A percentile compares a stretch with the other conserved stretches of the same genome.
Conservation (phyloP, 495 filamentous ascomycete species). For the Annulohypoxylon bovei region DNA sequence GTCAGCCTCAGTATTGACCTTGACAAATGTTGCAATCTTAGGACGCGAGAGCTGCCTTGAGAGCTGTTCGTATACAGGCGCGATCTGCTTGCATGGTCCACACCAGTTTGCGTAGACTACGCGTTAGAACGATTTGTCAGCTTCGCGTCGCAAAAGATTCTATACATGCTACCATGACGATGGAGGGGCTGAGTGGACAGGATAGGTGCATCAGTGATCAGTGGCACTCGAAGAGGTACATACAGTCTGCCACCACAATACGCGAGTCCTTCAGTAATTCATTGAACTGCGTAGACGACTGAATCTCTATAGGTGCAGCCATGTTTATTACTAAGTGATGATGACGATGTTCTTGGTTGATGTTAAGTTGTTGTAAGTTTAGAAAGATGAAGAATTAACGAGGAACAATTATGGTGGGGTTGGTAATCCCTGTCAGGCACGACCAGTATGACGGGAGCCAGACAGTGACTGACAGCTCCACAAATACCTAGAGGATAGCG, state of each 20-base stretch:
- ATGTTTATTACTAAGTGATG: conserved; percentile 51
- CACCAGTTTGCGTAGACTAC: conserved; percentile 91
- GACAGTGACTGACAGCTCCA: conserved; percentile 16
- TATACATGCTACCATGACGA: conserved; percentile 30
- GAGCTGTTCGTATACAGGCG: conserved; percentile 84
- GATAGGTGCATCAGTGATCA: conserved; percentile 12
- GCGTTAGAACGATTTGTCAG: conserved; percentile 41
- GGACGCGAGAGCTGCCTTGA: conserved; percentile 75
- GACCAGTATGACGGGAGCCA: conserved; percentile 1
- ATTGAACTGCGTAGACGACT: conserved; percentile 75
- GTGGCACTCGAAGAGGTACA: conserved; percentile 52
- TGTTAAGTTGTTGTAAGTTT: conserved; percentile 7
- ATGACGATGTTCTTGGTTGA: neutral
- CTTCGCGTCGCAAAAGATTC: conserved; percentile 24
- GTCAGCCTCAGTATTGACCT: conserved; percentile 84
- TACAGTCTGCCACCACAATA: conserved; percentile 88
- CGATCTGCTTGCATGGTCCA: conserved; percentile 83
- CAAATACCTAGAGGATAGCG: neutral
- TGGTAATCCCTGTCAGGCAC: conserved; percentile 39
- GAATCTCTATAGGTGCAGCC: conserved; percentile 74
- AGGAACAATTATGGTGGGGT: conserved; percentile 24
- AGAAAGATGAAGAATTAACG: conserved; percentile 19
- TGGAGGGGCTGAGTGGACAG: conserved; percentile 37
- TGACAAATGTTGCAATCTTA: conserved; percentile 81
- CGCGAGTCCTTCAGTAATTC: conserved; percentile 70